A percentile compares a stretch with the other conserved stretches of the same genome.
Conservation (phyloP, 106 monocot genomes). For the Cymbidium sinense region DNA sequence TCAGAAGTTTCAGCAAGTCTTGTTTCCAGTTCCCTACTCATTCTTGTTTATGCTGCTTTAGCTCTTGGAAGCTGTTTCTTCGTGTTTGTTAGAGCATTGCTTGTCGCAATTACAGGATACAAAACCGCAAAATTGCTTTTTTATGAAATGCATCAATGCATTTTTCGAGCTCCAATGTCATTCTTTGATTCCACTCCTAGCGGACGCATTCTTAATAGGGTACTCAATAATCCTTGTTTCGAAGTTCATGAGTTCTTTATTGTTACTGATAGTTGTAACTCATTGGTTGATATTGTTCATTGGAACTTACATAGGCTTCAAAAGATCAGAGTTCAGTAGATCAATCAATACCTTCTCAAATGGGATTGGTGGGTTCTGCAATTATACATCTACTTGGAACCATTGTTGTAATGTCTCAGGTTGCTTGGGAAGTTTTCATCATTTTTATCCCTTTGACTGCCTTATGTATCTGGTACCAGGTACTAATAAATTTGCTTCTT, state of each 20-base stretch:
- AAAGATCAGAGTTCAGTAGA: constrained; percentile 66
- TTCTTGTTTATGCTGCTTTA: constrained; percentile 52
- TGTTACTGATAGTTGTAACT: not conserved
- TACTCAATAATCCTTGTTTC: constrained; percentile 14
- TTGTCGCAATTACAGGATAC: constrained; percentile 14
- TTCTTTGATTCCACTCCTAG: constrained; percentile 84
- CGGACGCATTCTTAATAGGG: constrained; percentile 67
- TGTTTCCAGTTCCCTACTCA: constrained; percentile 22
- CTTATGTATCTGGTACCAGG: constrained; percentile 67
- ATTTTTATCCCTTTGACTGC: constrained; percentile 54
- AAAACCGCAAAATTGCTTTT: constrained; percentile 26
- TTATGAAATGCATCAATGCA: constrained; percentile 46
- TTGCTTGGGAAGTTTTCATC: constrained; percentile 64
- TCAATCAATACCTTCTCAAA: constrained; percentile 25
- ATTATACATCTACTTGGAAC: constrained; percentile 46
- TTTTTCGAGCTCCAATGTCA: constrained; percentile 77
- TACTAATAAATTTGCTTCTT: constrained; percentile 5
- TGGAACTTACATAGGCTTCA: constrained; percentile 36
- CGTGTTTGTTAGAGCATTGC: constrained; percentile 13
- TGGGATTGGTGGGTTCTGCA: constrained; percentile 36
- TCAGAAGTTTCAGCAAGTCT: constrained; percentile 28
- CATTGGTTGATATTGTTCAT: not conserved
- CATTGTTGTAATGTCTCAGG: constrained; percentile 61
- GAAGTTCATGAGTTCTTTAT: not conserved
- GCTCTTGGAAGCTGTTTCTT: constrained; percentile 4